Evolutionary conservation across 2,329 filamentous ascomycete species (phyloP).

Genomic region (Talaromyces verruculosus): DNA sequence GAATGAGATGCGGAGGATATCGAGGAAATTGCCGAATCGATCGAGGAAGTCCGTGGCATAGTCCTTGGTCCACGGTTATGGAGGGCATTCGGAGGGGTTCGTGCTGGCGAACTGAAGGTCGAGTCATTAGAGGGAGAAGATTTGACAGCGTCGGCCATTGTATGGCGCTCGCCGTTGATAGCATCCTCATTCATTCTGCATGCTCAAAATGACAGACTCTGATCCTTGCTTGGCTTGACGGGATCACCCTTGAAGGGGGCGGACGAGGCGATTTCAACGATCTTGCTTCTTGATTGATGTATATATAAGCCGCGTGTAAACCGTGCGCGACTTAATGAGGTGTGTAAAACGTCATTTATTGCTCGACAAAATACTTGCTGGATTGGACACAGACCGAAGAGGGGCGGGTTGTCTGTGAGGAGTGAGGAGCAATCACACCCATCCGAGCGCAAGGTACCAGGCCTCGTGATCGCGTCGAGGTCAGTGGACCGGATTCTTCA

Average conservation of each 20-base stretch:
- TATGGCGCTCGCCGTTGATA: slow-evolving; percentile 29
- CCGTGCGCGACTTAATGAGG: not conserved
- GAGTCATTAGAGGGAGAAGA: slow-evolving; percentile 30
- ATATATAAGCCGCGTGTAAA: not conserved
- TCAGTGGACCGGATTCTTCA: not conserved
- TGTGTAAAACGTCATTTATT: not conserved
- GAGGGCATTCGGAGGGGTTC: slow-evolving; percentile 32
- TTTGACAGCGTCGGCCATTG: slow-evolving; percentile 31
- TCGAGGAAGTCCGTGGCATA: slow-evolving; percentile 75
- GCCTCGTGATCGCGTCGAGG: not conserved
- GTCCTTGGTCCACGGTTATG: slow-evolving; percentile 35
- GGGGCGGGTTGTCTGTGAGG: not conserved
- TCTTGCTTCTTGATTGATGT: not conserved
- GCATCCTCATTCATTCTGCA: slow-evolving; percentile 29
- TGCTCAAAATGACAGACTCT: slow-evolving; percentile 24
- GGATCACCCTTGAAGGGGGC: not conserved
- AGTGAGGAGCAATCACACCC: slow-evolving; percentile 1
- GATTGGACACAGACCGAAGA: not conserved
- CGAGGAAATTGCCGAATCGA: slow-evolving; percentile 87
- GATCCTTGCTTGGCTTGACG: slow-evolving; percentile 1
- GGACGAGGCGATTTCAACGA: not conserved
- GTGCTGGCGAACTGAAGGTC: slow-evolving; percentile 30
- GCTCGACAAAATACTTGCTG: not conserved
- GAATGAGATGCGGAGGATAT: slow-evolving; percentile 62
- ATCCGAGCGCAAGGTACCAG: slow-evolving; percentile 15